These are phyloP conservation scores for Jamesozyma gamospora DNA, from an alignment of 805 yeast species.

Conservation along the genomic window DNA sequence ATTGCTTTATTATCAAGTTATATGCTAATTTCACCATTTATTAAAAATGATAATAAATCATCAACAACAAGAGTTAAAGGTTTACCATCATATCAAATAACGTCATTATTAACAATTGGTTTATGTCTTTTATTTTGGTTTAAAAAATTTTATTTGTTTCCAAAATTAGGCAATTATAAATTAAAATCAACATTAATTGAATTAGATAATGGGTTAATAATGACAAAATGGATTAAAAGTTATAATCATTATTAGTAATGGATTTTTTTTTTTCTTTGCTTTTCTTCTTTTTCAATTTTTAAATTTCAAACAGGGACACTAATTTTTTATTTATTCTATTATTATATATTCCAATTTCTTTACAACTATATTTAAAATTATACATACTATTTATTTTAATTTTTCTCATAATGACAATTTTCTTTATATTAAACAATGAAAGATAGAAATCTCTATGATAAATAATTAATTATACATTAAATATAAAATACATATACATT, in stretches of 20 bases:
- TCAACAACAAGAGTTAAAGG: constrained; percentile 9
- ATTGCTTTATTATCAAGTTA: constrained; percentile 39
- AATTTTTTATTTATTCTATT: too few relatives aligned
- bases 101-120: constrained; percentile 35
- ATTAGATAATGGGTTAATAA: constrained; percentile 47
- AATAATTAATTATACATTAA: too few relatives aligned
- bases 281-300: too few relatives aligned
- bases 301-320: too few relatives aligned
- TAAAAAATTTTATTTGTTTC: constrained; percentile 39
- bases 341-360: too few relatives aligned
- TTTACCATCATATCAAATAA: constrained; percentile 32
- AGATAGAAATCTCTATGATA: too few relatives aligned
- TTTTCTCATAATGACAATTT: too few relatives aligned
- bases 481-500: too few relatives aligned
- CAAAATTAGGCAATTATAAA: constrained; percentile 37
- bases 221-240: constrained; percentile 46
- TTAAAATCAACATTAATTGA: constrained; percentile 33
- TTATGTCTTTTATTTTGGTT: constrained; percentile 48
- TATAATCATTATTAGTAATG: not conserved
- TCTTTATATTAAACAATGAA: too few relatives aligned
- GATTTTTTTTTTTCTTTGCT: too few relatives aligned
- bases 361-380: too few relatives aligned
- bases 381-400: too few relatives aligned
- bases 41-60: constrained; percentile 9
- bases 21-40: constrained; percentile 40